phyloP scores from a whole-genome alignment of 2,329 filamentous ascomycete species.

The Cladosporium sp. region DNA sequence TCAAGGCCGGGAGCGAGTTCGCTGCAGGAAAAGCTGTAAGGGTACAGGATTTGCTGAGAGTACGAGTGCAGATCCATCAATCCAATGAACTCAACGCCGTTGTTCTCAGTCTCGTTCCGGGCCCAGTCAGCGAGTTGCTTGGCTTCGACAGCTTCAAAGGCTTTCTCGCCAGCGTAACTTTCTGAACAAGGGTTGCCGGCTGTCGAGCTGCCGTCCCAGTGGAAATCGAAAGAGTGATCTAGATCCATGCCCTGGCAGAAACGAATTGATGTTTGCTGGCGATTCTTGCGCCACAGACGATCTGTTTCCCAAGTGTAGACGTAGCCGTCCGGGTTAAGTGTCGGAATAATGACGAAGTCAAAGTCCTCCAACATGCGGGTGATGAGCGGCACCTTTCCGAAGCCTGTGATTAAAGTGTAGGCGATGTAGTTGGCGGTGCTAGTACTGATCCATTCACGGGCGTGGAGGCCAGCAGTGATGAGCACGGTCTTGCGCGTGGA shows the following conservation, averaged over 20 bases:
- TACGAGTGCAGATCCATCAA: conserved; percentile 92
- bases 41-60: conserved; percentile 90
- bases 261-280: conserved; percentile 75
- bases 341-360: conserved; percentile 85
- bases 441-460: conserved; percentile 93
- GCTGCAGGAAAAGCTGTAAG: conserved; percentile 82
- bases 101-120: conserved; percentile 69
- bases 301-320: conserved; percentile 91
- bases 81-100: conserved; percentile 75
- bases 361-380: conserved; percentile 79
- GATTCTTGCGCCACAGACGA: conserved; percentile 91
- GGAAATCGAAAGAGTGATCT: conserved; percentile 80
- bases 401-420: conserved; percentile 81
- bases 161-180: conserved; percentile 77
- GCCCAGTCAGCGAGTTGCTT: conserved; percentile 77
- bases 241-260: conserved; percentile 89
- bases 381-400: conserved; percentile 68
- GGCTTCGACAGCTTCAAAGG: conserved; percentile 83
- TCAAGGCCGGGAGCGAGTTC: conserved; percentile 80
- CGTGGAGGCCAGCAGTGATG: conserved; percentile 83
- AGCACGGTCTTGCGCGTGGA: conserved; percentile 71
- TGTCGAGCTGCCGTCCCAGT: conserved; percentile 69
- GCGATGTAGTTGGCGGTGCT: conserved; percentile 89
- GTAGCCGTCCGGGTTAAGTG: conserved; percentile 90
- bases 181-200: conserved; percentile 85